Base-by-base conservation (phyloP, 140 eudicot species). In the Flaveria floridana region DNA sequence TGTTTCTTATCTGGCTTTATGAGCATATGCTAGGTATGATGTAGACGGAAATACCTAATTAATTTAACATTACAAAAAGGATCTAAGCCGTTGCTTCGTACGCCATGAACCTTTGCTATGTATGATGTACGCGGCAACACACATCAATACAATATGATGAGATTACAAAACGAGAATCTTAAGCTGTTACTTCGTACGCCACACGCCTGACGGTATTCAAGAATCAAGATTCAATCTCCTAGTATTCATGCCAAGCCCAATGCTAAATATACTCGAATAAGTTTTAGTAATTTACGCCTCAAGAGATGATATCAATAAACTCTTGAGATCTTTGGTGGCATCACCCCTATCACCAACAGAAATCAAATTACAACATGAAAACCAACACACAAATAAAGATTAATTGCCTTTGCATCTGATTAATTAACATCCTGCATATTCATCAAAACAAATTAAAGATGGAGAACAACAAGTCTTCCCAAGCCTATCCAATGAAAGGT, bases 401-500 rank as follows among this genome's bases (percentile, higher is more conserved):
- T 10, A 2, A 10, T 10, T 48, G 15, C 13, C 13, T 57, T 34
- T 34, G 41, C 41, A 34, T 34, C 41, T 34, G 1, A 34, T 0
- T 34, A 34, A 34, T 34, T 34, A 34, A 6, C 41, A 34, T 34
- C 41, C 20, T 57, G 65, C 7, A 2, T 44, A 44, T 57, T 10
- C 34, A 19, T 47, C 71, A 58, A 73, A n/a, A 65, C 57, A 66
- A 21, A 20, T 18, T 12, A 58, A 25, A 79, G 12, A 62, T 41
- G 76, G 73, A 75, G 73, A 37, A 6, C 73, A 73, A 2, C 30
- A 75, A 68, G 48, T 63, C 68, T 0, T 25, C 78, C 51, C 67
- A 78, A 71, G 80, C 80, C 15, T 80, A 68, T 74, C 72, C 86
- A 26, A 85, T 85, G 87, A 85, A 69, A 11, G 87, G 83, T 42